Evolutionary conservation across 345 rosid species (phyloP), one percentile per base, ranked within the genome.

Genomic region (Luvunga scandens): DNA sequence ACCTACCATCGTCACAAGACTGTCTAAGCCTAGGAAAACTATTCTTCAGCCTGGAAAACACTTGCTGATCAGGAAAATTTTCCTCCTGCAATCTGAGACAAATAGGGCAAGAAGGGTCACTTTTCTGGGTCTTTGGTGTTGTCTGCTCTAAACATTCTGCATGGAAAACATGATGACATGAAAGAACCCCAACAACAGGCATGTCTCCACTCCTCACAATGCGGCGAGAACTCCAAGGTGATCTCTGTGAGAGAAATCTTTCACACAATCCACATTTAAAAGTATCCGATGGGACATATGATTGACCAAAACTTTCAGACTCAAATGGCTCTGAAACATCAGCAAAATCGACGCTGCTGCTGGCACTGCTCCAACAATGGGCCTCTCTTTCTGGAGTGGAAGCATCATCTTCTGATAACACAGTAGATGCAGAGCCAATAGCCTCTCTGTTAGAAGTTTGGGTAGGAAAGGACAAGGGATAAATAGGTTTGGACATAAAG

Each of bases 111-210:
- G 89, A 87, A 62, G 93, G 93, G 71, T 89, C 91, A 21, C 57
- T 82, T 80, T 79, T 86, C 18, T 64, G 79, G 9, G 66, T 30
- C 81, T 86, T 89, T 18, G 89, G 83, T 6, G 89, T 86, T 31
- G 75, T 72, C 86, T 88, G 93, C 67, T 86, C 91, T 78, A 89
- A 85, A 75, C 93, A 89, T 69, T 88, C 91, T 2, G 89, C 89
- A 50, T 89, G 89, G 48, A 88, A 89, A 68, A 85, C 87, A 66
- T 89, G 91, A 67, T 80, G 56, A 36, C 90, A 85, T n/a, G 91
- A 85, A 69, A 89, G 91, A 72, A 88, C 84, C 73, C 85, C 89
- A 39, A 85, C 86, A 50, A 88, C 83, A 8, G 91, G 91, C 89
- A 85, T 83, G 80, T 85, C 89, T 53, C 86, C 85, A 39, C 85